Evolutionary conservation across 345 rosid genomes (phyloP), one percentile per base, ranked within the genome.

Genomic region (Citrus glauca): DNA sequence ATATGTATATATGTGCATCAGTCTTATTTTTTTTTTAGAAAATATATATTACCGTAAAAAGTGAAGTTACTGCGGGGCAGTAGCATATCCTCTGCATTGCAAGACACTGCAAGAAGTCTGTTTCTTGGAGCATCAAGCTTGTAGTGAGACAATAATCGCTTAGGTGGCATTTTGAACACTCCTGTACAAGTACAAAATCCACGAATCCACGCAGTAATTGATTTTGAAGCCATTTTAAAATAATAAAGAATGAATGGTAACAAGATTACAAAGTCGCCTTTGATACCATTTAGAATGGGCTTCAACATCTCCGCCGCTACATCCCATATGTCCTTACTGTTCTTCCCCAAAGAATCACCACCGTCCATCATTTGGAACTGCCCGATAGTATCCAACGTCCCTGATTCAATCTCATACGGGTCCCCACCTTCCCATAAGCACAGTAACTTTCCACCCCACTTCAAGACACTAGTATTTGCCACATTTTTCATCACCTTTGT

Each of bases 391-490:
- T 91, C 92, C 91, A 93, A 81, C 85, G 92, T 80, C 67, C 78
- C 81, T 19, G 91, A 81, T 75, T 93, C 90, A 19, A 95, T 88
- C 92, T 93, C 93, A 30, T 95, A 95, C 2, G 98, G 98, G 2
- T 85, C 90, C 17, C 98, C 98, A 56, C 98, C 98, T 81, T 95
- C 98, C 98, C 98, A 95, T 30, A 95, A 82, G 80, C 98, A 93
- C 72, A 95, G 69, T 66, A 95, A 80, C 87, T 82, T 85, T 56
- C 89, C 85, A 10, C 95, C 94, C 98, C 98, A 93, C 76, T 62
- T 84, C 81, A 95, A 53, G 50, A 93, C 98, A 76, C 95, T 91
- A 1, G 98, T 95, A 73, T 95, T 93, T 8, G 98, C 97, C 48
- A 92, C 98, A 78, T 95, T 95, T 77, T 95, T 95, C 98, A 95